Conservation (phyloP, 129 eudicot genomes). For the Pseudognaphalium luteoalbum region DNA sequence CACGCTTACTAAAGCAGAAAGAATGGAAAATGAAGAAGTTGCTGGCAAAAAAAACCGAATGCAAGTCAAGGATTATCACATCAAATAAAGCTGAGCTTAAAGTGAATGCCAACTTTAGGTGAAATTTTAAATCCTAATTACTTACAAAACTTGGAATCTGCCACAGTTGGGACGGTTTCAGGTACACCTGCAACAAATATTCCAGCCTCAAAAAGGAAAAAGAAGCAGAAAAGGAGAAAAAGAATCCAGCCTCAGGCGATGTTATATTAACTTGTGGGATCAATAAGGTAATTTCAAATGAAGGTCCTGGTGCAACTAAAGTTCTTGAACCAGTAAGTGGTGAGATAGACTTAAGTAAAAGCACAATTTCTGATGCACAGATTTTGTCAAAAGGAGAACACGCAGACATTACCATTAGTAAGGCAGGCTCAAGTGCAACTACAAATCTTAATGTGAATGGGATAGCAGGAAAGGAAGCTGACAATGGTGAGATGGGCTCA, state of each 20-base stretch:
- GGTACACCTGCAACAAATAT: conserved; percentile 21
- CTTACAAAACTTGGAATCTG: conserved; percentile 8
- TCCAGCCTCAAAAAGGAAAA: neutral
- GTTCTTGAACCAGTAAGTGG: too few relatives aligned
- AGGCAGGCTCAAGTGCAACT: neutral
- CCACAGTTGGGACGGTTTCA: conserved; percentile 7
- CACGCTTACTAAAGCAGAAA: neutral
- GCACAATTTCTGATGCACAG: neutral
- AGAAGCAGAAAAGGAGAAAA: conserved; percentile 4
- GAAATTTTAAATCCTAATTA: neutral
- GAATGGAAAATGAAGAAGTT: neutral
- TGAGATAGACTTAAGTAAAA: too few relatives aligned
- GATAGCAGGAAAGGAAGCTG: neutral
- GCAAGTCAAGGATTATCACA: neutral
- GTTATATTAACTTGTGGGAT: neutral
- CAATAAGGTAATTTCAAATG: neutral
- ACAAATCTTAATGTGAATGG: neutral
- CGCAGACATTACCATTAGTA: conserved; percentile 7
- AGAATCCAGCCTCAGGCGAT: neutral
- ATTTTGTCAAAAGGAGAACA: neutral
- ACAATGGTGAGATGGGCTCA: conserved; percentile 16
- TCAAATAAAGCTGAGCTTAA: too few relatives aligned
- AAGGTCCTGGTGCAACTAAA: neutral
- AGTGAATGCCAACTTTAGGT: conserved; percentile 1
- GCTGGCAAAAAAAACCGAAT: neutral